Conservation (phyloP, 202 grass and related monocot genomes). For the Tripidium arundinaceum region DNA sequence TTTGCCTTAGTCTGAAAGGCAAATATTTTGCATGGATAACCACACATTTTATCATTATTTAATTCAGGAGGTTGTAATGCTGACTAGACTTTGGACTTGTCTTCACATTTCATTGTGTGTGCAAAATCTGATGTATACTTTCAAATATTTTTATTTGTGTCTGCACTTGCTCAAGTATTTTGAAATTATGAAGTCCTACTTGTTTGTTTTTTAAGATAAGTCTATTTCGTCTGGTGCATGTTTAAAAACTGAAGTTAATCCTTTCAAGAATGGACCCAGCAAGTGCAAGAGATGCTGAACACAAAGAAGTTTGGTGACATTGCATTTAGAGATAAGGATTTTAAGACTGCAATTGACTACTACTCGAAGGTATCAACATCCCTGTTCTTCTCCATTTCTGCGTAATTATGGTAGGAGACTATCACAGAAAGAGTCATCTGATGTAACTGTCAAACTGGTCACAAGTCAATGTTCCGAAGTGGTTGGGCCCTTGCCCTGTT, state of each 20-base stretch:
- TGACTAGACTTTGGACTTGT: not conserved
- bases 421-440: not conserved
- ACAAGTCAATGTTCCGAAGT: not conserved
- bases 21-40: not conserved
- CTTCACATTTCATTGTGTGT: not conserved
- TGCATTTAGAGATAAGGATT: constrained; percentile 99
- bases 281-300: constrained; percentile 99
- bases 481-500: not conserved
- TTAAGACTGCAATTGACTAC: constrained; percentile 96
- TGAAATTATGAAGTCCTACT: constrained; percentile 1
- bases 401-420: not conserved
- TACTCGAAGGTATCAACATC: constrained; percentile 81
- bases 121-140: not conserved
- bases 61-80: not conserved
- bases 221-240: constrained; percentile 42
- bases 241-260: constrained; percentile 77
- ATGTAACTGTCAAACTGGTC: constrained; percentile 10
- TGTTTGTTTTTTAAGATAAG: constrained; percentile 43
- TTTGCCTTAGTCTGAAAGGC: not conserved
- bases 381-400: not conserved
- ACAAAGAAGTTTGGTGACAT: constrained; percentile 99
- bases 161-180: constrained; percentile 15
- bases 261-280: constrained; percentile 99
- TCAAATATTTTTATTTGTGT: not conserved
- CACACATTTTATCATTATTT: not conserved